A percentile compares a stretch with the other conserved stretches of the same genome.
These are phyloP conservation scores for Penicillium macrosclerotiorum DNA, from an alignment of 495 filamentous ascomycete species.

Conservation along the genomic window DNA sequence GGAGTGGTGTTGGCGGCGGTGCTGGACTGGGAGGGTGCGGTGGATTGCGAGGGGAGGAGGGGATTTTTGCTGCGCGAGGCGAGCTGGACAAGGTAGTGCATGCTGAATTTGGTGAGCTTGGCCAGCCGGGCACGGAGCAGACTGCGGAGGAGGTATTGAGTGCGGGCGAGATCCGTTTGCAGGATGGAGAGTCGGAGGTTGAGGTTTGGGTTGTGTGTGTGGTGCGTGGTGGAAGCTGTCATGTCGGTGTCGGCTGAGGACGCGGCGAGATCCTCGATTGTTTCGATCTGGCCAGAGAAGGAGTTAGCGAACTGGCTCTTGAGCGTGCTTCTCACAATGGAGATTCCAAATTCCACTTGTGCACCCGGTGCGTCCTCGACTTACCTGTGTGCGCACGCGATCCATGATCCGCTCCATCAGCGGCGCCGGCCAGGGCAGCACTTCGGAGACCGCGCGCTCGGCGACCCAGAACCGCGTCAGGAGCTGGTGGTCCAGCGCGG, in stretches of 20 bases:
- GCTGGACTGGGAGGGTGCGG: slow-evolving; percentile 35
- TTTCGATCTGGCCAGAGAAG: slow-evolving; percentile 57
- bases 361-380: too few species aligned
- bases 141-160: slow-evolving; percentile 85
- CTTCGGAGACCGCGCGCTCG: slow-evolving; percentile 83
- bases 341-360: too few species aligned
- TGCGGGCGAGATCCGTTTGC: slow-evolving; percentile 93
- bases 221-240: slow-evolving; percentile 30
- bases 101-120: slow-evolving; percentile 56
- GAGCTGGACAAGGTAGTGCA: slow-evolving; percentile 41
- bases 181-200: slow-evolving; percentile 93
- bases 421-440: slow-evolving; percentile 63
- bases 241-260: slow-evolving; percentile 43
- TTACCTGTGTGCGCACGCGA: slow-evolving; percentile 66
- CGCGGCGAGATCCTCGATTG: slow-evolving; percentile 68
- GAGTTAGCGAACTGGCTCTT: too few species aligned
- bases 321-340: too few species aligned
- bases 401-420: slow-evolving; percentile 77
- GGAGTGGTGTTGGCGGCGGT: slow-evolving; percentile 20
- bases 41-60: slow-evolving; percentile 40
- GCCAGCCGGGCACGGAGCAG: slow-evolving; percentile 80
- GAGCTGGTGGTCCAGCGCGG: slow-evolving; percentile 76
- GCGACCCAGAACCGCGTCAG: slow-evolving; percentile 91
- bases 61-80: slow-evolving; percentile 60
- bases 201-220: slow-evolving; percentile 76